phyloP scores from a whole-genome alignment of 805 yeast species.

The Sugiyamaella lignohabitans region DNA sequence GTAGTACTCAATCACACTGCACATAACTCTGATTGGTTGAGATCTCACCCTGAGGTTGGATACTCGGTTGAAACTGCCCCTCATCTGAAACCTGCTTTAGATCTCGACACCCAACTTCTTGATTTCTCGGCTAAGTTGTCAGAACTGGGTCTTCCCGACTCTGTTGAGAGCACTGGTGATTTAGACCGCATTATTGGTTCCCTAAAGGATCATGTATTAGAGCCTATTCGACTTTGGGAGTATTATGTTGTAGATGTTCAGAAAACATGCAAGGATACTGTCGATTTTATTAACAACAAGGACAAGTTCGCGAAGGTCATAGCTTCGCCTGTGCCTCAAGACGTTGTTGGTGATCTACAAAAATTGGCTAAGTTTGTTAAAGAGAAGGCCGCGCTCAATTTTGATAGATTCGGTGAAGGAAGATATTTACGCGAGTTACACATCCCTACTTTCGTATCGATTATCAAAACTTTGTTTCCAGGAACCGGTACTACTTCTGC shows the following conservation, averaged over 20 bases:
- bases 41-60: conserved; percentile 84
- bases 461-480: conserved; percentile 34
- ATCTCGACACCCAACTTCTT: conserved; percentile 62
- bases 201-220: conserved; percentile 60
- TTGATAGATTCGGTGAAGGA: conserved; percentile 41
- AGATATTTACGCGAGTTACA: conserved; percentile 54
- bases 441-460: conserved; percentile 43
- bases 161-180: conserved; percentile 46
- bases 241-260: conserved; percentile 66
- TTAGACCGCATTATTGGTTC: conserved; percentile 59
- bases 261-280: conserved; percentile 33
- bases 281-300: conserved; percentile 15
- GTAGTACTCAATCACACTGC: conserved; percentile 96
- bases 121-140: conserved; percentile 57
- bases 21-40: conserved; percentile 77
- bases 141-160: conserved; percentile 56
- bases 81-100: conserved; percentile 77
- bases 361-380: conserved; percentile 42
- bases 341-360: conserved; percentile 29
- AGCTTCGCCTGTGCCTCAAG: conserved; percentile 35
- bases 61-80: conserved; percentile 85
- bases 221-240: conserved; percentile 73
- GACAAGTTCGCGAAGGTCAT: conserved; percentile 31
- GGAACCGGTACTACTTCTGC: conserved; percentile 26
- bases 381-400: conserved; percentile 35